Evolutionary conservation across 768 basidiomycete species (phyloP).

Genomic region (Suillus plorans): DNA sequence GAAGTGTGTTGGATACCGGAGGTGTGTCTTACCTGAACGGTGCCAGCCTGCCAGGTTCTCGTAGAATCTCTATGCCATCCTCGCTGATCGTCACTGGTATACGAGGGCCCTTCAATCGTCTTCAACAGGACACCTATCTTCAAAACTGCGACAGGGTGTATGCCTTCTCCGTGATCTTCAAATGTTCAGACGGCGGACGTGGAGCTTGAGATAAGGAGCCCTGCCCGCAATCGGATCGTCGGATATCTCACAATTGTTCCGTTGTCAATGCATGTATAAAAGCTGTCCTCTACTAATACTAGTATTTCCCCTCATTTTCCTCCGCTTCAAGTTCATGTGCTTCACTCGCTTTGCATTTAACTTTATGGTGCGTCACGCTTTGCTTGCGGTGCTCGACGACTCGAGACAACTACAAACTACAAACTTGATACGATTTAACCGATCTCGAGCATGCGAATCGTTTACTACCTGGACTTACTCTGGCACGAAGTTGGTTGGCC

Average conservation of each 20-base stretch:
- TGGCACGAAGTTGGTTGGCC: not conserved
- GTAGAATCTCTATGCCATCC: constrained; percentile 30
- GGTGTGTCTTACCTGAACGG: constrained; percentile 36
- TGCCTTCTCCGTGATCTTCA: too few species aligned
- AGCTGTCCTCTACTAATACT: not conserved
- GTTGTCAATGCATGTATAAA: not conserved
- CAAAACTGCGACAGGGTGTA: too few species aligned
- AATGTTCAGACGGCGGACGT: too few species aligned
- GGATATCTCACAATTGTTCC: not conserved
- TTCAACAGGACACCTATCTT: too few species aligned
- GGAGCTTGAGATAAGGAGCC: not conserved
- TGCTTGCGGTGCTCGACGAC: not conserved
- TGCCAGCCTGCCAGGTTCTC: constrained; percentile 44
- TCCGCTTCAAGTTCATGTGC: not conserved
- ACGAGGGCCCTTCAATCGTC: too few species aligned
- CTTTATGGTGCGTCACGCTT: not conserved
- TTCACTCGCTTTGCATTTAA: not conserved
- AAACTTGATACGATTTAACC: not conserved
- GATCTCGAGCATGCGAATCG: not conserved
- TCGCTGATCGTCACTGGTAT: constrained; percentile 23
- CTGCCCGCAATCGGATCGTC: not conserved
- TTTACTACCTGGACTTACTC: not conserved
- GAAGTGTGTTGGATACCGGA: not conserved
- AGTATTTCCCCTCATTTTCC: not conserved
- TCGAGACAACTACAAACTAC: not conserved